Evolutionary conservation across 345 rosid species (phyloP).

Genomic region (Odontarrhena argentea): DNA sequence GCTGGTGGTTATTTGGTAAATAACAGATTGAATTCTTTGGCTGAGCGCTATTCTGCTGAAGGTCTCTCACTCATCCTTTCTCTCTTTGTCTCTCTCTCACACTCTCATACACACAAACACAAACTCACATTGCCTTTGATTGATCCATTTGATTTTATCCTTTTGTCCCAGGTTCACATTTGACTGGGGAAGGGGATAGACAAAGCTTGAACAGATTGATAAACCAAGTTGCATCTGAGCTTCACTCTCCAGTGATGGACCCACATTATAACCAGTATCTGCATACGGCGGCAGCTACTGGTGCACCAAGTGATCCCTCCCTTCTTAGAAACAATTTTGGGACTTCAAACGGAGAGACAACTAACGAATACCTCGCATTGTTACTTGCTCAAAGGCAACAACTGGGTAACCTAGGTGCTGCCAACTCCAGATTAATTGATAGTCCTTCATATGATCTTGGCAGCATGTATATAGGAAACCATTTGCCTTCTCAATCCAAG

Average conservation of each 20-base stretch:
- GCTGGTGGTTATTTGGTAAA: conserved; percentile 52
- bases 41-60: conserved; percentile 51
- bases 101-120: conserved; percentile 13
- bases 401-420: conserved; percentile 54
- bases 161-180: conserved; percentile 49
- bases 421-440: conserved; percentile 53
- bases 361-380: conserved; percentile 61
- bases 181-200: conserved; percentile 50
- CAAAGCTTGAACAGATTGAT: conserved; percentile 46
- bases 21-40: conserved; percentile 49
- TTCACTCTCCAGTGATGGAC: conserved; percentile 54
- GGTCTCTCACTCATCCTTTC: conserved; percentile 46
- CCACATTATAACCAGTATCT: conserved; percentile 55
- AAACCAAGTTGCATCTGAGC: conserved; percentile 53
- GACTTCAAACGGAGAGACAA: conserved; percentile 49
- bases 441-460: conserved; percentile 56
- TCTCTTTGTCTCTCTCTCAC: conserved; percentile 14
- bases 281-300: conserved; percentile 47
- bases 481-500: conserved; percentile 55
- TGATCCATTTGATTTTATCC: conserved; percentile 16
- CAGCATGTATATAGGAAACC: conserved; percentile 53
- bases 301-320: conserved; percentile 49
- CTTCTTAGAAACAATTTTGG: conserved; percentile 50
- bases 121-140: conserved; percentile 3
- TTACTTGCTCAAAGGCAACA: conserved; percentile 76